Evolutionary conservation across 2,329 filamentous ascomycete genomes (phyloP), one percentile per base, ranked within the genome.

Genomic region (Beauveria bassiana): DNA sequence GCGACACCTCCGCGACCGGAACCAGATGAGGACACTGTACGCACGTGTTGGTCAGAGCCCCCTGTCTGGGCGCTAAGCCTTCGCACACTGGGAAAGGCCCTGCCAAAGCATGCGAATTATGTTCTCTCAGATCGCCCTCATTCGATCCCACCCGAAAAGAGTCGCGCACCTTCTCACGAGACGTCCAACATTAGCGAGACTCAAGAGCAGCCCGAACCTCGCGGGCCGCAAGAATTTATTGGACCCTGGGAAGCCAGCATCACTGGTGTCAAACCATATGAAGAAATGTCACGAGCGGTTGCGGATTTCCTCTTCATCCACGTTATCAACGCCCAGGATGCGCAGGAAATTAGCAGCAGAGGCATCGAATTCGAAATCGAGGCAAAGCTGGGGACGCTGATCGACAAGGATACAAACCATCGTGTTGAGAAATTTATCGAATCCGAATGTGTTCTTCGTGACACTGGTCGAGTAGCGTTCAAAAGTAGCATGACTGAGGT

Each of bases 401-500:
- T 93, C 62, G 87, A 91, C 71, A 86, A 85, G 70, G 83, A 87
- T 64, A 89, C 85, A 7, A 84, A 88, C 61, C 80, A 86, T 52
- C 83, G 91, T n/a, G 77, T 93, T 28, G 77, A 82, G 10, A 75
- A 93, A 10, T 84, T 85, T 6, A 80, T 95, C 5, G 73, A 81
- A 24, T 87, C 90, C 0, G 89, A 95, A 71, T 88, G 85, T 53
- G 78, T 96, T 7, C 74, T 96, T 22, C 78, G 79, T 52, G 81
- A 85, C 38, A 82, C 80, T 26, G 78, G 80, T 38, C 81, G 84
- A 50, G 80, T 89, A 34, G 81, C 81, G 0, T 99, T 98, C 69
- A 85, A 87, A 68, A 97, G 92, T 70, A 90, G 86, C 64, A 97
- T 98, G 93, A 93, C 89, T 5, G 86, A 92, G 78, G 91, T 95